These are phyloP conservation scores for Limnomonas spitsbergensis DNA, from an alignment of 139 green algal genomes.

Conservation along the genomic window DNA sequence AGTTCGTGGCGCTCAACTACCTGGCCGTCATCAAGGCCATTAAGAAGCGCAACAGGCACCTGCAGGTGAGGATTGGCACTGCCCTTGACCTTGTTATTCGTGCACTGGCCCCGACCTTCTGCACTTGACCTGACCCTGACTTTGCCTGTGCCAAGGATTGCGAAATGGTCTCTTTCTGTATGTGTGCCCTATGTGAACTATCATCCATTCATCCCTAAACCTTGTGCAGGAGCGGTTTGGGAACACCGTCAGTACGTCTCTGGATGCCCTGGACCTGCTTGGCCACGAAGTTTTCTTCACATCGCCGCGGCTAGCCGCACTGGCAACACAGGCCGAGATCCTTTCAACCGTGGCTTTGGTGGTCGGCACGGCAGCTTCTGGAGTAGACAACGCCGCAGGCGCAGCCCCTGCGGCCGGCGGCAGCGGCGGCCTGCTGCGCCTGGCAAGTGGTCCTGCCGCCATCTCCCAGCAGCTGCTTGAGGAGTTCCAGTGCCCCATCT, in stretches of 20 bases:
- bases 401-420: no score
- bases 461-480: conserved; percentile 24
- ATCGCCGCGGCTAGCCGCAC: conserved; percentile 56
- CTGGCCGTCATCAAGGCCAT: conserved; percentile 70
- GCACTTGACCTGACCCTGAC: no score
- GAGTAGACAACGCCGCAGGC: neutral
- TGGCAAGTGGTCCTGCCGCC: no score
- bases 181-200: no score
- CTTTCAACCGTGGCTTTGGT: conserved; percentile 19
- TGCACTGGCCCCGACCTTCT: no score
- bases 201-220: no score
- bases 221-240: conserved; percentile 35
- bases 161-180: no score
- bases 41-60: conserved; percentile 84
- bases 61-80: no score
- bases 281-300: conserved; percentile 76
- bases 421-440: no score
- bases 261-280: conserved; percentile 63
- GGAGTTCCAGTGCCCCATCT: conserved; percentile 76
- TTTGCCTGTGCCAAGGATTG: no score
- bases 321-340: conserved; percentile 67
- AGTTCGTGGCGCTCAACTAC: conserved; percentile 81
- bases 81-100: no score
- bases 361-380: neutral
- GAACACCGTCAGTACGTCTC: conserved; percentile 19